phyloP scores from a whole-genome alignment of 176 grass and related monocot genomes.

The Areca catechu region DNA sequence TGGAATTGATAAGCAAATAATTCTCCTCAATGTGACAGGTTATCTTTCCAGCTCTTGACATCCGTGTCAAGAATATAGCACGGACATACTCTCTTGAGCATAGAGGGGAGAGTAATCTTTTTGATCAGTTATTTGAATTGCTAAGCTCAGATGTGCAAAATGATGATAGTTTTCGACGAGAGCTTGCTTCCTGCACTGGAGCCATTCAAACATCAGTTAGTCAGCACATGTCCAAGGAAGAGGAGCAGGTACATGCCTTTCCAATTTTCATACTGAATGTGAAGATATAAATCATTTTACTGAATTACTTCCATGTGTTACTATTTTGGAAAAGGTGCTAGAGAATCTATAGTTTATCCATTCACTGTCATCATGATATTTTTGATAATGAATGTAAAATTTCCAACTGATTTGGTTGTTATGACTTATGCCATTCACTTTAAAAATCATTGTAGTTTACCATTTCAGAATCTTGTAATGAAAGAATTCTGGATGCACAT shows the following conservation, averaged over 20 bases:
- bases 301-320: no score
- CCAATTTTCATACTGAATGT: no score
- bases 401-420: no score
- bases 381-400: no score
- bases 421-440: no score
- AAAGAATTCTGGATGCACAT: no score
- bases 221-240: constrained; percentile 95
- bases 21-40: constrained; percentile 45
- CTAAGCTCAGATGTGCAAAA: constrained; percentile 42
- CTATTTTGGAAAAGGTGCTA: no score
- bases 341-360: no score
- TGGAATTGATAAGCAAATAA: background rate
- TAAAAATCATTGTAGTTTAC: no score
- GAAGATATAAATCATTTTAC: no score
- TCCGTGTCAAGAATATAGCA: constrained; percentile 85
- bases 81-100: constrained; percentile 82
- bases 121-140: constrained; percentile 46
- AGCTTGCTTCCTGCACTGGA: constrained; percentile 67
- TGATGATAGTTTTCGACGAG: constrained; percentile 32
- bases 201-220: constrained; percentile 61
- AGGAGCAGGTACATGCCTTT: constrained; percentile 58
- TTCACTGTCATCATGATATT: no score
- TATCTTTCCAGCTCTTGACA: constrained; percentile 86
- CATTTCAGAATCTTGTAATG: no score
- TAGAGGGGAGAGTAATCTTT: constrained; percentile 63